These are phyloP conservation scores for Xanthoconium stramineum DNA, from an alignment of 768 basidiomycete species.

Conservation along the genomic window DNA sequence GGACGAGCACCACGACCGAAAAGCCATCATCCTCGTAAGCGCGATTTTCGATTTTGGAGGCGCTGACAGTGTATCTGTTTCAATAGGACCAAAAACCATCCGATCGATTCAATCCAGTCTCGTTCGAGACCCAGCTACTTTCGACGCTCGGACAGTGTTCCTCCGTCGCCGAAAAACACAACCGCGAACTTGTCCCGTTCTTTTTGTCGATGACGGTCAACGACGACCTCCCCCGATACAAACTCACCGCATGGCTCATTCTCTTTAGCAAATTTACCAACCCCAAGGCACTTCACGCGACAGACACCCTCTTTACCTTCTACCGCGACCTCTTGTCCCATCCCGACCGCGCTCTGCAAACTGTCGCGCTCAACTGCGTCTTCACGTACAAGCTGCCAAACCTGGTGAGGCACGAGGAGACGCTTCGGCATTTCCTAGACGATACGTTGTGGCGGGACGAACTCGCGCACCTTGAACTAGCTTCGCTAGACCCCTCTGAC, in stretches of 20 bases:
- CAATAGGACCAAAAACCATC: slow-evolving; percentile 37
- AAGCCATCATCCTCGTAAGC: slow-evolving; percentile 36
- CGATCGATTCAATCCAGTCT: slow-evolving; percentile 67
- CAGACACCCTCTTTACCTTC: slow-evolving; percentile 58
- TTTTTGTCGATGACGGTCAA: slow-evolving; percentile 57
- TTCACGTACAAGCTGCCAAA: slow-evolving; percentile 75
- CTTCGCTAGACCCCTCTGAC: slow-evolving; percentile 51
- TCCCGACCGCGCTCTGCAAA: slow-evolving; percentile 78
- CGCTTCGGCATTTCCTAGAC: slow-evolving; percentile 69
- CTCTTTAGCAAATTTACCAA: slow-evolving; percentile 89
- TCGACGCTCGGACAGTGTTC: slow-evolving; percentile 64
- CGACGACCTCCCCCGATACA: slow-evolving; percentile 48
- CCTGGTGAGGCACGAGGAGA: slow-evolving; percentile 54
- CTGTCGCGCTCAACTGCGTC: slow-evolving; percentile 70
- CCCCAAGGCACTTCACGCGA: slow-evolving; percentile 81
- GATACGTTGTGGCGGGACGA: slow-evolving; percentile 89
- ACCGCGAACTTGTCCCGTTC: slow-evolving; percentile 79
- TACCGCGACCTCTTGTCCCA: slow-evolving; percentile 80
- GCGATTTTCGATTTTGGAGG: background rate
- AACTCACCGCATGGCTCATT: slow-evolving; percentile 73
- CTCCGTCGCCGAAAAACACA: slow-evolving; percentile 79
- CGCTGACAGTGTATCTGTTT: background rate
- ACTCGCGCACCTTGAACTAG: slow-evolving; percentile 67
- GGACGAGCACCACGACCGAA: slow-evolving; percentile 26
- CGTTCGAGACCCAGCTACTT: slow-evolving; percentile 83